These are phyloP conservation scores for Boletus pseudopeckii DNA, from an alignment of 768 basidiomycete genomes.

Conservation along the genomic window DNA sequence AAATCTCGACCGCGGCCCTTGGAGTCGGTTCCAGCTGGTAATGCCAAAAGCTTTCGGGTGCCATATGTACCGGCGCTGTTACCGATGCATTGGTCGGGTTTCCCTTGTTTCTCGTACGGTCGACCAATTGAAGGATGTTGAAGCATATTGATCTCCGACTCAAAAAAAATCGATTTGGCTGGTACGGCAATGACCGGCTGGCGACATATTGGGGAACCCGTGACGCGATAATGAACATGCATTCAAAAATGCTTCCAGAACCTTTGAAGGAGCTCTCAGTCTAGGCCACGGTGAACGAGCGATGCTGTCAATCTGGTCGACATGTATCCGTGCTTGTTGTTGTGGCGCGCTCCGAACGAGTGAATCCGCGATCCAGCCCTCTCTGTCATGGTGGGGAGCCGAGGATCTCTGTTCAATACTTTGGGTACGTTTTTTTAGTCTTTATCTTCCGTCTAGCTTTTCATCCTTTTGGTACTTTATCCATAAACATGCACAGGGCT, in stretches of 20 bases:
- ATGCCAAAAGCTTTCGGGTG: not conserved
- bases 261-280: not conserved
- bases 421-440: not conserved
- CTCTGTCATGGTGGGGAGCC: constrained; percentile 7
- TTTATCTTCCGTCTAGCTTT: not conserved
- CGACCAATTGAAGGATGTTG: not conserved
- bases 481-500: not conserved
- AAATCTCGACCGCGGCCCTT: not conserved
- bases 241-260: too few species aligned
- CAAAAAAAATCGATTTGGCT: too few species aligned
- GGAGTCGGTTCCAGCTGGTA: not conserved
- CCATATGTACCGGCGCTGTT: not conserved
- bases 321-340: not conserved
- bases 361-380: constrained; percentile 14
- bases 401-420: not conserved
- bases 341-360: not conserved
- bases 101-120: not conserved
- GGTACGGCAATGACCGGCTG: too few species aligned
- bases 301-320: not conserved
- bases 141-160: too few species aligned
- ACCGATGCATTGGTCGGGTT: not conserved
- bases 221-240: too few species aligned
- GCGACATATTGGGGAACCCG: too few species aligned
- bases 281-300: not conserved
- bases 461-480: not conserved